These are phyloP conservation scores for Erythrobasidium yunnanense DNA, from an alignment of 768 basidiomycete species.

Conservation along the genomic window DNA sequence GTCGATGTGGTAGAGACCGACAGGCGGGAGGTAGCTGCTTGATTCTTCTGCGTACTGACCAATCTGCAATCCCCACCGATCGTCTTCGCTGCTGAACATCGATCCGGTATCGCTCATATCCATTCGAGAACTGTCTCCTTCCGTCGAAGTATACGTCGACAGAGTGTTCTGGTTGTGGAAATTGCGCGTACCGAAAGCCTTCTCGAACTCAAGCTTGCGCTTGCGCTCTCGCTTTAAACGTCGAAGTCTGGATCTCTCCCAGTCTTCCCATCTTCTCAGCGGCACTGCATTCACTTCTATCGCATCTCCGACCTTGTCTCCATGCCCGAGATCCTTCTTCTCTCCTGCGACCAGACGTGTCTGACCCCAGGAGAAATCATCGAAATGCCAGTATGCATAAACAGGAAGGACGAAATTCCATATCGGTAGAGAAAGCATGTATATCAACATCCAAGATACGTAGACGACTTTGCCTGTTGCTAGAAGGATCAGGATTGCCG, in stretches of 20 bases:
- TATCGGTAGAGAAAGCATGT: slow-evolving; percentile 78
- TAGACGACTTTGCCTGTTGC: slow-evolving; percentile 92
- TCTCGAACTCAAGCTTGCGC: slow-evolving; percentile 67
- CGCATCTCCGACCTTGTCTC: slow-evolving; percentile 50
- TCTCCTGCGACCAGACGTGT: slow-evolving; percentile 98
- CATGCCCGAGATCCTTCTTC: slow-evolving; percentile 65
- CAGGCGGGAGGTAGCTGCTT: slow-evolving; percentile 49
- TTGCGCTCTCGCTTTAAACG: slow-evolving; percentile 80
- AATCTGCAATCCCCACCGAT: slow-evolving; percentile 90
- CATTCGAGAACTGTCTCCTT: slow-evolving; percentile 51
- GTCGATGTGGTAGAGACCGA: slow-evolving; percentile 47
- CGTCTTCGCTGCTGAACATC: slow-evolving; percentile 61
- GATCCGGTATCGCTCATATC: slow-evolving; percentile 34
- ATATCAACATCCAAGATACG: slow-evolving; percentile 95
- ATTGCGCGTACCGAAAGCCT: slow-evolving; percentile 43
- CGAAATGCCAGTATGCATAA: slow-evolving; percentile 98
- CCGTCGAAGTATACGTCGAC: slow-evolving; percentile 47
- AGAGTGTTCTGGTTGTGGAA: slow-evolving; percentile 42
- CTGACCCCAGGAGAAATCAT: slow-evolving; percentile 99
- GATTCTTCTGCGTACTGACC: slow-evolving; percentile 91
- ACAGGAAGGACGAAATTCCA: slow-evolving; percentile 59
- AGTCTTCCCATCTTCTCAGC: slow-evolving; percentile 96
- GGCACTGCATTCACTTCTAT: slow-evolving; percentile 59
- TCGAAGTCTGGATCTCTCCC: slow-evolving; percentile 88
- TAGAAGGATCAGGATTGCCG: slow-evolving; percentile 79